Base-by-base conservation (phyloP, 352 stramenopile species). In the Pythium dissotocum region DNA sequence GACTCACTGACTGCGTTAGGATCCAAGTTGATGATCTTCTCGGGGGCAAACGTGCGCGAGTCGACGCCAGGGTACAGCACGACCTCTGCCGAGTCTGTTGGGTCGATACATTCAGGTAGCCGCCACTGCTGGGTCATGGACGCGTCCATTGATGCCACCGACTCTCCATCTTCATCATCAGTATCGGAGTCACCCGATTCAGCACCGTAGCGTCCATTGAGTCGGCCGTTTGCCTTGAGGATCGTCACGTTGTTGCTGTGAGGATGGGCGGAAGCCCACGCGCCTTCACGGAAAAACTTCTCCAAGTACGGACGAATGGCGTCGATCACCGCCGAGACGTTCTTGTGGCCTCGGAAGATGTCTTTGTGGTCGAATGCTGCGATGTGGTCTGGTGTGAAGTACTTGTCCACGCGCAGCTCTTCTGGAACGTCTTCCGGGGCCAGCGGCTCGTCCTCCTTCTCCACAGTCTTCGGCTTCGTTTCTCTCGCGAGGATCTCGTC, bases 251-350 rank as follows among this genome's bases (percentile, higher is more conserved):
- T 52, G 67, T 78, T 8, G 75, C 61, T 24, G 38, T 63, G 44
- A 6, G 56, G 56, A 30, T 46, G 52, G 4, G 54, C 55, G n/a
- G 16, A 40, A 13, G 63, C 46, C 67, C 67, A 73, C 24, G 33
- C 14, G 16, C 53, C 54, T 30, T 65, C 59, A 32, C 38, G 35
- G 42, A 93, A 87, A 70, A 86, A 91, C 24, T 64, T 69, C 9
- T 65, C 38, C 32, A 87, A 59, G 64, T 93, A 93, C 42, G 72
- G 64, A 36, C 82, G 81, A 61, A 93, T 88, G 35, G 71, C 74
- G 63, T 90, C 80, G 18, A 93, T 66, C n/a, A 84, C 75, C 1
- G 72, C 74, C 12, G 91, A 79, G 0, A 94, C 83, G 40, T 85
- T 78, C n/a, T 68, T 69, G 65, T 80, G 87, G 18, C 70, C 70